phyloP scores from a whole-genome alignment of 2,329 filamentous ascomycete species.

The Colletotrichum camelliae region DNA sequence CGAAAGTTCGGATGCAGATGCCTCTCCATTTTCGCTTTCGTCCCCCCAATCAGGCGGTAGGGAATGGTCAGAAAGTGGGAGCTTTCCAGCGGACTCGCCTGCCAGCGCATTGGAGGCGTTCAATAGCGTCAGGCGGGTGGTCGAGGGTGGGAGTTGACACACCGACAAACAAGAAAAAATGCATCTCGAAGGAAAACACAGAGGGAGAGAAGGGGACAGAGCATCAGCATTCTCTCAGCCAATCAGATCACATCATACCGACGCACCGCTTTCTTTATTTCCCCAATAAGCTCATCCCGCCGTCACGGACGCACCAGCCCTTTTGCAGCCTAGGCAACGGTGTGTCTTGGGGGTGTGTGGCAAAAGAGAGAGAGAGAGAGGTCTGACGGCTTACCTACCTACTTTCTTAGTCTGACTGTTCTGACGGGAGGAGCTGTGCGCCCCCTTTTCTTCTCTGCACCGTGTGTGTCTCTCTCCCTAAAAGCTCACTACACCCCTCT shows the following conservation, averaged over 20 bases:
- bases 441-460: background rate
- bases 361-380: background rate
- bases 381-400: background rate
- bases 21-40: background rate
- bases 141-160: background rate
- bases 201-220: background rate
- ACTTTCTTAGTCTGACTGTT: background rate
- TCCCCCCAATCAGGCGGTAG: background rate
- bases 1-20: background rate
- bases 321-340: constrained; percentile 1
- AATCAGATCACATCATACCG: background rate
- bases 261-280: background rate
- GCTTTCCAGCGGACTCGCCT: background rate
- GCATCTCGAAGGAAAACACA: background rate
- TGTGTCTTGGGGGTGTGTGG: background rate
- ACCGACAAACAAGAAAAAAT: background rate
- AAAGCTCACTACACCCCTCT: no score
- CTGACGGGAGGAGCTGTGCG: background rate
- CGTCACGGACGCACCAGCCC: background rate
- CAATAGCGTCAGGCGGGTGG: background rate
- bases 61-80: background rate
- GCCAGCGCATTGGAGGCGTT: constrained; percentile 12
- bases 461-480: background rate
- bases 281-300: background rate
- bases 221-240: background rate